Percentiles rank a stretch among this genome's conserved stretches.
Evolutionary conservation across 768 basidiomycete genomes (phyloP).

Genomic region (Kwoniella heveanensis): DNA sequence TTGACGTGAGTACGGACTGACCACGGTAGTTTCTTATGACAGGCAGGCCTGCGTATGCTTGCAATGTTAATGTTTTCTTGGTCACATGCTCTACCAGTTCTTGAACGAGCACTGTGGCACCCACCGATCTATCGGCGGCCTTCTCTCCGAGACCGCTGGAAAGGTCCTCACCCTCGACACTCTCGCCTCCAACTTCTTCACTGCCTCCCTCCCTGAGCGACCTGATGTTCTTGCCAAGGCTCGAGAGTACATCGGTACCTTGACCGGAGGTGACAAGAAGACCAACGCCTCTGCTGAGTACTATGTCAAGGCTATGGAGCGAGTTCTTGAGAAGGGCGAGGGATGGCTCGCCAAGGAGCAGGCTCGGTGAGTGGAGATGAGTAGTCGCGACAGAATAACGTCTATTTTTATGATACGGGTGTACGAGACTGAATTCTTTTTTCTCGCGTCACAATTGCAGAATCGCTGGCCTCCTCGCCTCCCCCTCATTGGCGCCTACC

Average conservation of each 20-base stretch:
- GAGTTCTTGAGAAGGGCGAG: constrained; percentile 70
- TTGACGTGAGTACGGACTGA: constrained; percentile 52
- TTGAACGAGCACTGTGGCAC: constrained; percentile 68
- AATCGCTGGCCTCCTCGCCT: constrained; percentile 73
- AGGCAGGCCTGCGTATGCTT: too few species aligned
- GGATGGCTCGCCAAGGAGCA: constrained; percentile 83
- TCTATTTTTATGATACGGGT: neutral
- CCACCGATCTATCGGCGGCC: constrained; percentile 77
- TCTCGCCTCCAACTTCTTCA: constrained; percentile 74
- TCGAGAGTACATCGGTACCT: constrained; percentile 39
- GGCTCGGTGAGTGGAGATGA: constrained; percentile 65
- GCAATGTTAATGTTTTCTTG: too few species aligned
- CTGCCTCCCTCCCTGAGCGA: constrained; percentile 64
- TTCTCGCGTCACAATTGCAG: constrained; percentile 56
- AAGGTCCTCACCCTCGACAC: constrained; percentile 74
- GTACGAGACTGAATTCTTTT: constrained; percentile 25
- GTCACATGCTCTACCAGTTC: too few species aligned
- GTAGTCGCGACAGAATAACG: too few species aligned
- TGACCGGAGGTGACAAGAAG: constrained; percentile 56
- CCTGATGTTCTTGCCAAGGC: constrained; percentile 71
- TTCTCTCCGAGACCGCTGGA: constrained; percentile 75
- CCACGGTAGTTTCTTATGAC: too few species aligned
- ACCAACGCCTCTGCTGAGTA: constrained; percentile 61
- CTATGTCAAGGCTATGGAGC: constrained; percentile 89
- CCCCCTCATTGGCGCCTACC: constrained; percentile 70